Base-by-base conservation (phyloP, 2,329 filamentous ascomycete genomes). In the Zasmidium cellare region DNA sequence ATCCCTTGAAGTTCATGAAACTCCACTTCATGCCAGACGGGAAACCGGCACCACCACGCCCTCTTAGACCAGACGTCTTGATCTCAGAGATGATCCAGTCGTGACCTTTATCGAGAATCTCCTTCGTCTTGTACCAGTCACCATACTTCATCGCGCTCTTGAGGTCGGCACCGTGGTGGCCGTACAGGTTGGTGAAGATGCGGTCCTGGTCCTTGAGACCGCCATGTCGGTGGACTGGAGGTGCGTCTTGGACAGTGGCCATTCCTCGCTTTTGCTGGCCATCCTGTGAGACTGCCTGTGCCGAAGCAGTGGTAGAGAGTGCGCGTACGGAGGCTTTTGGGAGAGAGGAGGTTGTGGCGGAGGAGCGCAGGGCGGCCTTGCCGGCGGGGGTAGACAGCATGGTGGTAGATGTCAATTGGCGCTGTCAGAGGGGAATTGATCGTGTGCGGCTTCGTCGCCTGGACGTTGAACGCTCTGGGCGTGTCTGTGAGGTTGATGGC, bases 1-100 rank as follows among this genome's bases (percentile, higher is more conserved):
- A 99, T 71, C 92, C 94, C 80, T 97, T 97, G 83, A 93, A 92
- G 84, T 99, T 99, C 94, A 99, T 99, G 79, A 99, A 99, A 60
- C 48, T 63, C 90, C 94, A 99, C 92, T 99, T 99, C 82, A 99
- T 82, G 63, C 94, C 94, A 41, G 93, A 97, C 62, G 94, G 94
- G 77, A 99, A 99, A 72, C 94, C 94, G 77, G 94, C 94, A 79
- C 94, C 94, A 78, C 94, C 94, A 80, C 94, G 90, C 70, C 94
- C 94, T 78, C 94, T 87, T 64, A 99, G 86, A 71, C 94, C 94
- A 12, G 94, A 99, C 24, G 92, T 87, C 84, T 99, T 99, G 79
- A 99, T 86, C 79, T 99, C 94, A 67, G 89, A 88, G 72, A 99
- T 97, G 76, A 99, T 96, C 88, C 94, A 99, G 71, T 99, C 93